Evolutionary conservation across 495 filamentous ascomycete genomes (phyloP), one percentile per base, ranked within the genome.

Genomic region (Collariella sp.): DNA sequence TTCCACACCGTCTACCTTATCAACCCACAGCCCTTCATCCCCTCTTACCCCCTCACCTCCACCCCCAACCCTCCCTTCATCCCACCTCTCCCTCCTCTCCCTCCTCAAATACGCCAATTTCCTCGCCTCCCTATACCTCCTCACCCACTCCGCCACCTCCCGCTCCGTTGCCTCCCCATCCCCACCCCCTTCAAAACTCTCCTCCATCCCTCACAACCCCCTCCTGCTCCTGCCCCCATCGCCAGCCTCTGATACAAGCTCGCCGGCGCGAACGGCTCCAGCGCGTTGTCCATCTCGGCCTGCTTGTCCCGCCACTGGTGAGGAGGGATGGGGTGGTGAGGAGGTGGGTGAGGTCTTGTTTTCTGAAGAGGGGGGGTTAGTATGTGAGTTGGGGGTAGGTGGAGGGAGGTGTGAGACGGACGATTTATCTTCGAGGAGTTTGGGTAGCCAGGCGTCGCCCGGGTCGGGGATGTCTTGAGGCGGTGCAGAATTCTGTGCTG

Each of bases 1-100:
- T 13, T 43, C 39, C 13, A 10, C 11, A 24, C 10, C 3, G 11
- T 7, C 52, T 38, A 24, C 42, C 20, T 3, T 43, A 31, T 31
- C 5, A 9, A 15, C 24, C 16, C 24, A 19, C 31, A 19, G 5
- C 33, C 38, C 22, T 54, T 46, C 31, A 54, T 18, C 42, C 18
- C 23, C 15, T 4, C 10, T 19, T 20, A 1, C 7, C 3, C 18
- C 9, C 10, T 83, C 76, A 95, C 53, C 91, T 77, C 91, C 91
- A 96, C 91, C 91, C 1, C 91, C 90, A 51, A 95, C 89, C 54
- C 91, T 79, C 23, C 91, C 89, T 68, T 95, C 91, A 73, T 96
- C 90, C 91, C 91, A 96, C 63, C 91, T 75, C 59, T 88, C 87
- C 69, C 86, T 91, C 50, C 86, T 78, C 72, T 95, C 91, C 61